Base-by-base conservation (phyloP, 2,329 filamentous ascomycete species). In the Chrysosporium queenslandicum region DNA sequence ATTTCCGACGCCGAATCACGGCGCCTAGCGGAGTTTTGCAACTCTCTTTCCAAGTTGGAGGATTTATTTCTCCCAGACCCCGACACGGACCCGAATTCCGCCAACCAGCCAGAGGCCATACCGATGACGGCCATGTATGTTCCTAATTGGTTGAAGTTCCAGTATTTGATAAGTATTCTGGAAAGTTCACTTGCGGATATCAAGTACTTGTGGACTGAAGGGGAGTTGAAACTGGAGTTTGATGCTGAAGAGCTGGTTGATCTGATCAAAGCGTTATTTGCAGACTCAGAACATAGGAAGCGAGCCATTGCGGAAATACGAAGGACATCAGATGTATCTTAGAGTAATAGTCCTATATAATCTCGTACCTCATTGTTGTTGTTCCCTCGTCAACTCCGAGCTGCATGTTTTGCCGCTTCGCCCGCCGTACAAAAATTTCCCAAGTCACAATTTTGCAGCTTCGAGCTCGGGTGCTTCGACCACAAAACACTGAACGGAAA, bases 181-280 rank as follows among this genome's bases (percentile, higher is more conserved):
- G 81, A 83, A 50, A 77, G 77, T 52, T 79, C 74, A 46, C 66
- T 84, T 14, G 80, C 78, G 18, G 81, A 84, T 60, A 83, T 84
- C 66, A 81, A 77, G 60, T 83, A 77, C 56, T 63, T 83, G 40
- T 84, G 81, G 81, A 73, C 72, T 2, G 80, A 84, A 58, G 78
- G 79, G n/a, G 81, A 81, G 63, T 60, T 84, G 59, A 76, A 75
- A 55, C 62, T 82, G 52, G 80, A 83, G 60, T 83, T 83, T 66
- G 74, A 74, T 21, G 69, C 70, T 2, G 78, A 81, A 30, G 81
- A 84, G 62, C 75, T 84, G 7, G 70, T 81, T 12, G 81, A 83
- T 59, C 60, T 84, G 63, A 78, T 84, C 47, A 73, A 80, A 64
- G 81, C 80, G 16, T 64, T 84, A 32, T 84, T 84, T 64, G 79